Base-by-base conservation (phyloP, 768 basidiomycete species). In the Kockovaella imperatae region DNA sequence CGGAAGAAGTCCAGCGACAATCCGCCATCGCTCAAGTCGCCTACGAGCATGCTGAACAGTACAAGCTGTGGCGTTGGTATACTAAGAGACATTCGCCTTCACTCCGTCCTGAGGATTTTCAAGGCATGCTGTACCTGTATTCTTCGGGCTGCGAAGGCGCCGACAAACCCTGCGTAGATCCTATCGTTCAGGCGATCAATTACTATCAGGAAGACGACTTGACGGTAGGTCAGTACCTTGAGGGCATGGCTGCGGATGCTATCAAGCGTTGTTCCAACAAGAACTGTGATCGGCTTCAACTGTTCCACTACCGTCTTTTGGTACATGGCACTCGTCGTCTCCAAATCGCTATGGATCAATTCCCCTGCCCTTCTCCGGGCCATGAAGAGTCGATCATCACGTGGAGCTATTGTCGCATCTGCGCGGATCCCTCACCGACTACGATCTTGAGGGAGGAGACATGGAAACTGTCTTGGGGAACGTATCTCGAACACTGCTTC, bases 21-120 rank as follows among this genome's bases (percentile, higher is more conserved):
- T 87, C 86, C 61, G 78, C 76, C 17, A 78, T 85, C 32, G 78
- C 77, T 39, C 74, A 80, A 30, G 72, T 86, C 31, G 82, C 84
- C 65, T 83, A 82, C 76, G 82, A 83, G 56, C 86, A 90, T 47
- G 83, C 84, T 57, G 88, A 93, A 58, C 84, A 87, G 54, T 79
- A 84, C 30, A 82, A 86, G 35, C 80, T 93, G 24, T 96, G 91
- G 90, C 86, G 89, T 60, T 95, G 89, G 90, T 93, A 93, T 64
- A 74, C 86, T 10, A 80, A 86, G 42, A 86, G 87, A 72, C 88
- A 90, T 64, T 65, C 74, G 11, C 86, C 89, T 61, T 84, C 87
- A 62, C 83, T 97, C 59, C 79, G 86, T 30, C 86, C 91, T 34
- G 87, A 89, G 67, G 87, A 89, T 67, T 95, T 91, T 60, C 95